A percentile compares a stretch with the other conserved stretches of the same genome.
phyloP scores from a whole-genome alignment of 2,329 filamentous ascomycete species.

The Trichophaea hybrida region DNA sequence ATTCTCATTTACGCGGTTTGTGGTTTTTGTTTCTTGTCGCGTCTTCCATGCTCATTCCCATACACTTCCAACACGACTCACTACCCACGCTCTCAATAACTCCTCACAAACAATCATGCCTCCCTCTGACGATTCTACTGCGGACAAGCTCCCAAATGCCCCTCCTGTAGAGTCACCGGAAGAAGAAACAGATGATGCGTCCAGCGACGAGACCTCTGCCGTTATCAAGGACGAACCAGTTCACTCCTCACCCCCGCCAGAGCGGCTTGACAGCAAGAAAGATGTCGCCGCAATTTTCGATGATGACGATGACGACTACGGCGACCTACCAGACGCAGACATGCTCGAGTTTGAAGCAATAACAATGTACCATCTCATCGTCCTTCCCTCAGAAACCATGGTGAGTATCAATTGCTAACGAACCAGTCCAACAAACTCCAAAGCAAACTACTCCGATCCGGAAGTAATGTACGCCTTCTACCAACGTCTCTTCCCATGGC shows the following conservation, averaged over 20 bases:
- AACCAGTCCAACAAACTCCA: not conserved
- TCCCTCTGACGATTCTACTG: not conserved
- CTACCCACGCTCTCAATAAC: not conserved
- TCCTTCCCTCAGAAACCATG: not conserved
- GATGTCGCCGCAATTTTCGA: not conserved
- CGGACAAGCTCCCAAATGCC: not conserved
- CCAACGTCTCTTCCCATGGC: conserved; percentile 86
- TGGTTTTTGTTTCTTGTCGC: not conserved
- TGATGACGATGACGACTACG: not conserved
- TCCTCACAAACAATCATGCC: not conserved
- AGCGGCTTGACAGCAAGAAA: not conserved
- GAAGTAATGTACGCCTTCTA: conserved; percentile 90
- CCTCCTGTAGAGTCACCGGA: not conserved
- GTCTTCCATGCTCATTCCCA: not conserved
- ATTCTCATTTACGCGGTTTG: not conserved
- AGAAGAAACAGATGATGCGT: not conserved
- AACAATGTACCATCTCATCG: not conserved
- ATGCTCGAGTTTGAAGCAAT: not conserved
- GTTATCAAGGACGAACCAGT: not conserved
- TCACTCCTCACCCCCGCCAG: not conserved
- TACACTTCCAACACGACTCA: not conserved
- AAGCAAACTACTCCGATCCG: conserved; percentile 46
- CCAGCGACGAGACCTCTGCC: not conserved
- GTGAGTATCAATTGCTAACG: not conserved
- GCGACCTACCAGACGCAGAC: not conserved